Base-by-base conservation (phyloP, 164 flowering plant species). In the Macadamia integrifolia region DNA sequence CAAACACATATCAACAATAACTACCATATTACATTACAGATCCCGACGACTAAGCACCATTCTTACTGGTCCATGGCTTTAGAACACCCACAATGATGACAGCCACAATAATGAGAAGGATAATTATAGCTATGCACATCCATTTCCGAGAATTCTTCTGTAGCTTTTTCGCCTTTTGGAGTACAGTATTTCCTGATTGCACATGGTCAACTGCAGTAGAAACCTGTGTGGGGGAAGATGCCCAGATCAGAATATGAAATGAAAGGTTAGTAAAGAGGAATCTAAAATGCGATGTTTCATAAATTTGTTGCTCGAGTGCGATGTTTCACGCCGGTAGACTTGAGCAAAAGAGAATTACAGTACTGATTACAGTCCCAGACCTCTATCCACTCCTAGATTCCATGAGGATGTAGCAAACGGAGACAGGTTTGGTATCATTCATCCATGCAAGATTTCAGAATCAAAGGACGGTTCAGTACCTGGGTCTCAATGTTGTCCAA, bases 101-200 rank as follows among this genome's bases (percentile, higher is more conserved):
- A 44, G 72, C 81, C 17, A 79, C 75, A 12, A 82, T 71, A 9
- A 77, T 18, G 31, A 82, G 64, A 58, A 79, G 80, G 56, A 85
- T 68, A 9, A 81, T 66, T 52, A 83, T 82, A 49, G 85, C 90
- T 71, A 86, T 73, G 73, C 85, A 84, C 83, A 74, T 81, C 80
- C 85, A 84, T 76, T 84, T 84, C 69, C 85, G 65, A 13, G 81
- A 67, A 48, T 42, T 83, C 75, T 73, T 80, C 78, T 83, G 81
- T 6, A 76, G 73, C 66, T 63, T 78, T 76, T 80, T 85, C 69
- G 86, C 88, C 11, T 42, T 83, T 71, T 83, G 81, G 68, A 85
- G 85, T 10, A 82, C 84, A 63, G 69, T 71, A 29, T 74, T 74
- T 64, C 84, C 85, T 55, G 76, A 56, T 52, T 82, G 83, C 66